phyloP scores from a whole-genome alignment of 805 yeast genomes.

The Zygosaccharomyces rouxii region DNA sequence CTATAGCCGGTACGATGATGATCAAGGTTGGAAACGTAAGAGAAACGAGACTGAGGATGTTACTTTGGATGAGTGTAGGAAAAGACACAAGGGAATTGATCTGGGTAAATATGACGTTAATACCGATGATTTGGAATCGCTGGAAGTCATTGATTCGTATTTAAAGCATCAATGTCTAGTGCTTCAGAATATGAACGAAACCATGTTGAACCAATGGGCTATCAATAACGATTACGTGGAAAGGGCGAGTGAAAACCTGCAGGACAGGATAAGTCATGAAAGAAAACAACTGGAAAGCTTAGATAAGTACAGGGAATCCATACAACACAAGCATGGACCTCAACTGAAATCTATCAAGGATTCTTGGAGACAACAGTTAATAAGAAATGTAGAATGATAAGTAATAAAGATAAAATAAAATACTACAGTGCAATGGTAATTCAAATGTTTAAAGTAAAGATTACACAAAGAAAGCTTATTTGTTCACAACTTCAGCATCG shows the following conservation, averaged over 20 bases:
- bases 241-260: conserved; percentile 29
- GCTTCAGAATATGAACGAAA: conserved; percentile 35
- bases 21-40: conserved; percentile 1
- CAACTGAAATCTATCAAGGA: conserved; percentile 42
- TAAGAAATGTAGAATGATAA: conserved; percentile 18
- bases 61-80: conserved; percentile 7
- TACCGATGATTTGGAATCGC: conserved; percentile 15
- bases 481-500: conserved; percentile 95
- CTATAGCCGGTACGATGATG: conserved; percentile 1
- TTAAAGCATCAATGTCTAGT: conserved; percentile 36
- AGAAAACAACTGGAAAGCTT: conserved; percentile 42
- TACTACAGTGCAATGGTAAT: conserved; percentile 8
- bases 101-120: conserved; percentile 28
- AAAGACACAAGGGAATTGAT: conserved; percentile 31
- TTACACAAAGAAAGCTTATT: conserved; percentile 40
- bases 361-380: conserved; percentile 49
- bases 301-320: conserved; percentile 39
- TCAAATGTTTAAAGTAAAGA: conserved; percentile 7
- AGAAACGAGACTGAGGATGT: conserved; percentile 11
- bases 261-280: conserved; percentile 36
- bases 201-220: conserved; percentile 37
- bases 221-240: conserved; percentile 35
- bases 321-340: conserved; percentile 44
- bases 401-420: conserved; percentile 4
- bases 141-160: conserved; percentile 28